Base-by-base conservation (phyloP, 805 yeast genomes). In the Torulaspora franciscae region DNA sequence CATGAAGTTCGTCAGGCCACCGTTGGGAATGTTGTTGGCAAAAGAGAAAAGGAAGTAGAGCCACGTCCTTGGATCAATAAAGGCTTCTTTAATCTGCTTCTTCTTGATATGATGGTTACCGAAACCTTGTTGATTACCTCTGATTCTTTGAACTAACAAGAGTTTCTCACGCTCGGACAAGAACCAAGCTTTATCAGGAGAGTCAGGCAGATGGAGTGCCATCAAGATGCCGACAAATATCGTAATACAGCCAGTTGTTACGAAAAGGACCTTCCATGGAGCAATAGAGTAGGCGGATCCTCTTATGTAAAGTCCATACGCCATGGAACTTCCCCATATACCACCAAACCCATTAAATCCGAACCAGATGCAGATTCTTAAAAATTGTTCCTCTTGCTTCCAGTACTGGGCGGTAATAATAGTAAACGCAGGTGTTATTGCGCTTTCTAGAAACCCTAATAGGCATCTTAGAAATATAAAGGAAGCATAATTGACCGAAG, bases 221-320 rank as follows among this genome's bases (percentile, higher is more conserved):
- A 79, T 68, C 8, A 72, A 42, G 8, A 74, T 42, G 5, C 84
- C 85, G 11, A 77, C 55, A 8, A 73, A 55, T 6, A 80, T 61
- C 2, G 87, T 81, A 45, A 79, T 69, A 6, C 70, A 58, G 11
- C 93, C 95, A 33, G 77, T 72, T 25, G 81, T 68, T 38, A 84
- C 64, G 57, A 74, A 84, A 3, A 81, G 59, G 10, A 77, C 59
- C 56, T 75, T 79, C 90, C 90, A 85, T 3, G 81, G 69, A 2
- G 62, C 68, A 4, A 79, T 62, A 23, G 68, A 41, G 59, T 70
- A 76, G 7, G 57, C 41, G n/a, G 59, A 64, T 10, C 59, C 65
- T 52, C 74, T 67, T 8, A 48, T 48, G 47, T 70, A 64, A 41
- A 75, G 54, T 11, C 81, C 83, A 52, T 79, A 79, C 1, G 85